phyloP scores from a whole-genome alignment of 495 filamentous ascomycete genomes.

The Aspergillus bertholletiae region DNA sequence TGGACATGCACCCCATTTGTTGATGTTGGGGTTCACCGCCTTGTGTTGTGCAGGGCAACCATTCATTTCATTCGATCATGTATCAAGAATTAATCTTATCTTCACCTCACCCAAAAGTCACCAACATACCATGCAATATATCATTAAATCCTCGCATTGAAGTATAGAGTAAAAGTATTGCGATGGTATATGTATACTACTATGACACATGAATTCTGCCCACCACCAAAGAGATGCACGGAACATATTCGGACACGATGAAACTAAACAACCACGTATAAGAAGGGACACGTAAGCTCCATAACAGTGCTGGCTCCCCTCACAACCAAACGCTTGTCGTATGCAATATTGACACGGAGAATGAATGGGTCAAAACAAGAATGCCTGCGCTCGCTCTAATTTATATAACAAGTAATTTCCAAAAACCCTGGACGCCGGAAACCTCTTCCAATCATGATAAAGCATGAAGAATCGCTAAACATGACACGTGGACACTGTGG shows the following conservation, averaged over 20 bases:
- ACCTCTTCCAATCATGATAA: conserved; percentile 7
- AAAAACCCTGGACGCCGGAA: conserved; percentile 12
- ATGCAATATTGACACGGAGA: background rate
- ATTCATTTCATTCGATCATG: background rate
- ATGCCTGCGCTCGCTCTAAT: conserved; percentile 3
- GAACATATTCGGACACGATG: background rate
- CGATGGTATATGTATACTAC: background rate
- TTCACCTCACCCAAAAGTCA: background rate
- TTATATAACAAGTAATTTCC: conserved; percentile 4
- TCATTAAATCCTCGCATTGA: too few species aligned
- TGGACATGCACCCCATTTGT: background rate
- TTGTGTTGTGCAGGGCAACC: conserved; percentile 8
- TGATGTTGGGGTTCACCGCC: background rate
- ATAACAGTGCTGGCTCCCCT: background rate
- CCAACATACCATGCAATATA: too few species aligned
- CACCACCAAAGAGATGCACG: background rate
- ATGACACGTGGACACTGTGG: conserved; percentile 8
- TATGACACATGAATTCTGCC: background rate
- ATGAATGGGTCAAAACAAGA: background rate
- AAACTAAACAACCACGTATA: background rate
- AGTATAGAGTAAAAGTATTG: too few species aligned
- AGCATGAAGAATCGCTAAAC: conserved; percentile 14
- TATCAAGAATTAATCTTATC: background rate
- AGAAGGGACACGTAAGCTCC: too few species aligned
- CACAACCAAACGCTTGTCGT: background rate